Base-by-base conservation (phyloP, 495 filamentous ascomycete species). In the Penicillium longicatenatum region DNA sequence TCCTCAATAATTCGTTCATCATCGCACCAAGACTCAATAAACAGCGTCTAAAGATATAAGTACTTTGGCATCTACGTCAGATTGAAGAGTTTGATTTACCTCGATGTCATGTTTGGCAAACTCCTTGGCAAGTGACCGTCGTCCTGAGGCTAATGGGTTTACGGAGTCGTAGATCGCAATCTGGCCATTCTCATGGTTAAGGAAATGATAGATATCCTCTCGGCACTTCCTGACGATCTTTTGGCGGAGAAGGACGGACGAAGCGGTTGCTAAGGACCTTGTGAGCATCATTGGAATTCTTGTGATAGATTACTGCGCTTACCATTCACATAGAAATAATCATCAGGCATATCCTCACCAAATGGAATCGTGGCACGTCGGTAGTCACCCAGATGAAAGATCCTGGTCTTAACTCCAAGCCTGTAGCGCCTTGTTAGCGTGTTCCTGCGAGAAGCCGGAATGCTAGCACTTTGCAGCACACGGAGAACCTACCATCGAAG, bases 121-220 rank as follows among this genome's bases (percentile, higher is more conserved):
- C 65, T 99, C 93, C 69, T 95, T 95, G 1, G 92, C 93, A 9
- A 99, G 79, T 7, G 93, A 86, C 57, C 87, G 83, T 31, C 95
- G 86, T n/a, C 92, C 93, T 50, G 83, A 82, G 22, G 90, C 84
- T 20, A 93, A 82, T 11, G 93, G 91, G 66, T 98, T 98, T n/a
- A 99, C 95, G 24, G 95, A 94, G 77, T 99, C 95, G 65, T 98
- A 99, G 50, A 99, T 98, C 41, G 95, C 95, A 50, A 99, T 92
- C 65, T 99, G 95, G 12, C 95, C 95, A 65, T 97, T 98, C 65
- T 98, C 95, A 61, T 97, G 86, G 60, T 97, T 92, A 37, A 99
- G 78, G 76, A 96, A 99, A 54, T 89, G 87, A 57, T 96, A 96
- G 33, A 99, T 95, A 65, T 99, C 95, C 70, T 98, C 93, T 49